phyloP scores from a whole-genome alignment of 805 yeast genomes.

The Hyphopichia homilentoma region DNA sequence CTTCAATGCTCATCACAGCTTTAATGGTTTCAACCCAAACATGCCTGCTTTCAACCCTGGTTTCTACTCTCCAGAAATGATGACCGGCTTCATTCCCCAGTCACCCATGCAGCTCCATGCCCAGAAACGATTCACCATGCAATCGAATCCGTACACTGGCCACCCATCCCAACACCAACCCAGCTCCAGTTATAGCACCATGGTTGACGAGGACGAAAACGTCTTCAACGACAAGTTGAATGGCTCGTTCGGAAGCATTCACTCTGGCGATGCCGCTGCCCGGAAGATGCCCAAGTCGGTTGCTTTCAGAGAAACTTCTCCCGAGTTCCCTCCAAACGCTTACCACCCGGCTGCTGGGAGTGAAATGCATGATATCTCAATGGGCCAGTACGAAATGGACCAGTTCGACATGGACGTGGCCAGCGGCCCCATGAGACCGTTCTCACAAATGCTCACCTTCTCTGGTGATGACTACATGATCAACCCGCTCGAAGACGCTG shows the following conservation, averaged over 20 bases:
- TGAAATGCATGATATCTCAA: not conserved
- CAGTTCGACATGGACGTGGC: not conserved
- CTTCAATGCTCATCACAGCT: not conserved
- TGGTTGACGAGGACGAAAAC: conserved; percentile 16
- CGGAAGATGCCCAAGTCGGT: conserved; percentile 17
- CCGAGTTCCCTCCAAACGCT: conserved; percentile 27
- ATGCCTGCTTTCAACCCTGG: too few species aligned
- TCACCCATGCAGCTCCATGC: too few species aligned
- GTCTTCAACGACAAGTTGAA: not conserved
- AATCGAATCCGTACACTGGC: conserved; percentile 1
- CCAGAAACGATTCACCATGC: too few species aligned
- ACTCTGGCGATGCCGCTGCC: not conserved
- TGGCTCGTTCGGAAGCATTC: not conserved
- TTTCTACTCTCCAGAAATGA: too few species aligned
- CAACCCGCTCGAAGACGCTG: conserved; percentile 38
- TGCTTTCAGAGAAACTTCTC: conserved; percentile 26
- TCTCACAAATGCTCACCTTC: conserved; percentile 19
- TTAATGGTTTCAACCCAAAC: not conserved
- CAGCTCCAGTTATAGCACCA: conserved; percentile 14
- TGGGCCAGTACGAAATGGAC: conserved; percentile 17
- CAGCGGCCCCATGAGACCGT: conserved; percentile 16
- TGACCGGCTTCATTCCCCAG: too few species aligned
- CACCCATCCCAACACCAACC: conserved; percentile 9
- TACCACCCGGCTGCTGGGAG: conserved; percentile 20
- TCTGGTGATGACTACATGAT: conserved; percentile 37